A percentile compares a stretch with the other conserved stretches of the same genome.
These are phyloP conservation scores for Cystobasidium tubakii DNA, from an alignment of 768 basidiomycete species.

Conservation along the genomic window DNA sequence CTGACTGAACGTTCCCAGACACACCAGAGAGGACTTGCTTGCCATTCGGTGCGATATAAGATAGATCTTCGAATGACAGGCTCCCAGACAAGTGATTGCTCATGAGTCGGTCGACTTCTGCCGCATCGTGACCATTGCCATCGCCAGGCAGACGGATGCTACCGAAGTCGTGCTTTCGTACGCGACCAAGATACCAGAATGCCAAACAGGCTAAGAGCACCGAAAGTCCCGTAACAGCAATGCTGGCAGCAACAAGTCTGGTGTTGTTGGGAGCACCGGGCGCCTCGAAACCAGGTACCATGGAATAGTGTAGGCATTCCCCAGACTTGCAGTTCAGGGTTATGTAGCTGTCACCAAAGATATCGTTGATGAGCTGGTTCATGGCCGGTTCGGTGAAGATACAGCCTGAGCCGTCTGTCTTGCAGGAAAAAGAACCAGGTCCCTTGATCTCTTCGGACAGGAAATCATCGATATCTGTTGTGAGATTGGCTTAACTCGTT, in stretches of 20 bases:
- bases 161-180: slow-evolving; percentile 60
- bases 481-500: background rate
- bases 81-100: slow-evolving; percentile 88
- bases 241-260: slow-evolving; percentile 73
- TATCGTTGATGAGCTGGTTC: slow-evolving; percentile 85
- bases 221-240: slow-evolving; percentile 67
- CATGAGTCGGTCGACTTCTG: slow-evolving; percentile 77
- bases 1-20: slow-evolving; percentile 64
- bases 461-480: slow-evolving; percentile 84
- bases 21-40: slow-evolving; percentile 66
- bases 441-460: slow-evolving; percentile 81
- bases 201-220: slow-evolving; percentile 65
- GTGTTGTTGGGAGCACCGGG: slow-evolving; percentile 80
- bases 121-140: slow-evolving; percentile 58
- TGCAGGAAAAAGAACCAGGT: slow-evolving; percentile 79
- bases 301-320: slow-evolving; percentile 86
- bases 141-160: slow-evolving; percentile 56
- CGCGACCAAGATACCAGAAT: slow-evolving; percentile 85
- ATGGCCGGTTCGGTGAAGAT: slow-evolving; percentile 92
- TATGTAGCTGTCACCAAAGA: slow-evolving; percentile 89
- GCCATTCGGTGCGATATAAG: slow-evolving; percentile 65
- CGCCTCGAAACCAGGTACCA: slow-evolving; percentile 87
- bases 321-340: slow-evolving; percentile 79
- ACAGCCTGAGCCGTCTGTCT: slow-evolving; percentile 61
- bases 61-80: slow-evolving; percentile 78